Evolutionary conservation across 2,329 filamentous ascomycete species (phyloP), one percentile per base, ranked within the genome.

Genomic region (Phyllosticta paracitricarpa): DNA sequence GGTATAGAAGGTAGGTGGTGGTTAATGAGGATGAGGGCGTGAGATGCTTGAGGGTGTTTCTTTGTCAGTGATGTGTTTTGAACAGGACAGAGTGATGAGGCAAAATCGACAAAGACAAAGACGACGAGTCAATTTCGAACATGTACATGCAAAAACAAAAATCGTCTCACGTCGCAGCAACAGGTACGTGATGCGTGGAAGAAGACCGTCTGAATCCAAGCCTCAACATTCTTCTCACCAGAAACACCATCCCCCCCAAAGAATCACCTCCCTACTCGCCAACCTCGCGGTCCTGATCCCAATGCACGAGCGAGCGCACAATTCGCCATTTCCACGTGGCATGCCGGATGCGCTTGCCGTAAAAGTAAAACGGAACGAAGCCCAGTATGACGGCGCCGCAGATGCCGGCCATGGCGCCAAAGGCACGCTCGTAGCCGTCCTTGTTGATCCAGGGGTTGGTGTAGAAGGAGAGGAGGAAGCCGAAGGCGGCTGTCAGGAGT

Each of bases 381-480:
- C 78, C 64, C 6, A 82, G 40, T 14, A 84, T 67, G 3, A 83
- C 70, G 14, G 65, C 73, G 12, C 74, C 77, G 9, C 77, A 72
- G 54, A 84, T 83, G 10, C 76, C 81, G 7, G 81, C 82, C 82
- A 85, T 84, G n/a, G 77, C 74, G 3, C 82, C 81, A 63, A 78
- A 85, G 2, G 82, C 78, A 40, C 76, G 71, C 12, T 72, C 63
- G 65, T 84, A 84, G 0, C 82, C 83, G 0, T 70, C 70, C 61
- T 74, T 30, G 6, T 73, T 70, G 48, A 85, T 77, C 82, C 82
- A 85, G 0, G 80, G 77, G 66, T 85, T 85, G 1, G 81, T 84
- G 67, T 84, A 84, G 67, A 85, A 85, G 0, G 79, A 82, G 1
- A 85, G 73, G 0, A 84, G 71, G 67, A 85, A 85, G 4, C 81